Percentiles rank a stretch among this genome's conserved stretches.
Evolutionary conservation across 2,329 filamentous ascomycete species (phyloP).

Genomic region (Pseudocercospora macadamiae): DNA sequence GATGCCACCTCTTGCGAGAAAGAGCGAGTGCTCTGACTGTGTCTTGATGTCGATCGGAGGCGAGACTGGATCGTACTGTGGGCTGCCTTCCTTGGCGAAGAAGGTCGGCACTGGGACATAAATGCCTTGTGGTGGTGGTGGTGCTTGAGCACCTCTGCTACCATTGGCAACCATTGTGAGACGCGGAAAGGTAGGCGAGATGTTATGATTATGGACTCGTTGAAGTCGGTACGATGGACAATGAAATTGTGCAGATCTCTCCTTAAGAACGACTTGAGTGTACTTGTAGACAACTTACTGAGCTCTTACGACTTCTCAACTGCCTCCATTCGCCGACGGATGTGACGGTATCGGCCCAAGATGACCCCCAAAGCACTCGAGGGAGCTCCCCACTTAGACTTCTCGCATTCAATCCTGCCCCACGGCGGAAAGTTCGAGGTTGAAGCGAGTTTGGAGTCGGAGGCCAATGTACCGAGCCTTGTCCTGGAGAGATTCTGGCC

Average conservation of each 20-base stretch:
- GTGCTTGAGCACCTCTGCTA: slow-evolving; percentile 19
- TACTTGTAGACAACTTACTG: not conserved
- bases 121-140: slow-evolving; percentile 56
- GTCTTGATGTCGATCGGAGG: slow-evolving; percentile 61
- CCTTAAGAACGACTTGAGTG: not conserved
- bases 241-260: not conserved
- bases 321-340: not conserved
- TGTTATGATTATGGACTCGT: not conserved
- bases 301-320: not conserved
- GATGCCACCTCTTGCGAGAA: slow-evolving; percentile 63
- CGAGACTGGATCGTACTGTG: slow-evolving; percentile 50
- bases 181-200: not conserved
- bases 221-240: no score
- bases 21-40: slow-evolving; percentile 62
- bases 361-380: not conserved
- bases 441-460: not conserved
- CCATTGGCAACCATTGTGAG: slow-evolving; percentile 21
- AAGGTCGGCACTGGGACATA: slow-evolving; percentile 67
- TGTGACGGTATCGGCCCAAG: not conserved
- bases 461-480: not conserved
- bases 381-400: not conserved
- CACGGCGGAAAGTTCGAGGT: not conserved
- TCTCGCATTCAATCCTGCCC: not conserved
- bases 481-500: not conserved
- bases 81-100: slow-evolving; percentile 55